These are phyloP conservation scores for Curvularia eragrostidis DNA, from an alignment of 2,329 filamentous ascomycete genomes.

Conservation along the genomic window DNA sequence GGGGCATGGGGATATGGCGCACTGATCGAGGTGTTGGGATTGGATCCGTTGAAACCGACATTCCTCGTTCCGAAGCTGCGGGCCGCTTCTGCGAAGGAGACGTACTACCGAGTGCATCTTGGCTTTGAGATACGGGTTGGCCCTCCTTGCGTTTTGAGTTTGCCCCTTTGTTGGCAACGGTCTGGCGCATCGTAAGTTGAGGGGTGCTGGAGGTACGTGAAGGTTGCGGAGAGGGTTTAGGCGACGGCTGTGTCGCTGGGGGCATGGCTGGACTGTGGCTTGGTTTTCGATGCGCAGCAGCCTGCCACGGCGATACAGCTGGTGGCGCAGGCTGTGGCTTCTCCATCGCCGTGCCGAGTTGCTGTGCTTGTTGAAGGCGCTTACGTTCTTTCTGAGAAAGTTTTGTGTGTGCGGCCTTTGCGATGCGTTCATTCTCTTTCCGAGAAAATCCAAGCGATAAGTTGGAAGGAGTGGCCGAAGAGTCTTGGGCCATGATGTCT, in stretches of 20 bases:
- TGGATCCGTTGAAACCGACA: conserved; percentile 44
- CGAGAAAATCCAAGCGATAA: conserved; percentile 60
- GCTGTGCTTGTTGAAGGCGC: conserved; percentile 54
- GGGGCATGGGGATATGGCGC: conserved; percentile 59
- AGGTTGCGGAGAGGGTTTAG: conserved; percentile 26
- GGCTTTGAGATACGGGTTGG: conserved; percentile 21
- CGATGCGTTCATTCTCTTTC: conserved; percentile 49
- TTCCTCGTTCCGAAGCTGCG: conserved; percentile 40
- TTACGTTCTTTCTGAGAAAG: conserved; percentile 94
- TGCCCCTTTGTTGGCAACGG: conserved; percentile 52
- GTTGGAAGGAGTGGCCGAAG: conserved; percentile 58
- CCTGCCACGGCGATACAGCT: conserved; percentile 46
- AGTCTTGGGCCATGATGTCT: conserved; percentile 74
- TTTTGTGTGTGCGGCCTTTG: conserved; percentile 60
- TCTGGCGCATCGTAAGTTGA: conserved; percentile 68
- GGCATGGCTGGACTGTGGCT: conserved; percentile 27
- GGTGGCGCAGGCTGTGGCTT: conserved; percentile 41
- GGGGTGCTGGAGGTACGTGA: conserved; percentile 49
- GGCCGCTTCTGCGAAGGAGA: conserved; percentile 38
- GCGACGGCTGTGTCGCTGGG: conserved; percentile 15
- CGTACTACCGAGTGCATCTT: conserved; percentile 19
- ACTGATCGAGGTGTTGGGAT: conserved; percentile 54
- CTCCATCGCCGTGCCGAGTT: conserved; percentile 38
- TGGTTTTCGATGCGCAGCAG: conserved; percentile 41
- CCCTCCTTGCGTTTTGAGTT: conserved; percentile 38